Percentiles rank a stretch among this genome's conserved stretches.
phyloP scores from a whole-genome alignment of 192 early-diverging fungal genomes.

The Coemansia asiatica region DNA sequence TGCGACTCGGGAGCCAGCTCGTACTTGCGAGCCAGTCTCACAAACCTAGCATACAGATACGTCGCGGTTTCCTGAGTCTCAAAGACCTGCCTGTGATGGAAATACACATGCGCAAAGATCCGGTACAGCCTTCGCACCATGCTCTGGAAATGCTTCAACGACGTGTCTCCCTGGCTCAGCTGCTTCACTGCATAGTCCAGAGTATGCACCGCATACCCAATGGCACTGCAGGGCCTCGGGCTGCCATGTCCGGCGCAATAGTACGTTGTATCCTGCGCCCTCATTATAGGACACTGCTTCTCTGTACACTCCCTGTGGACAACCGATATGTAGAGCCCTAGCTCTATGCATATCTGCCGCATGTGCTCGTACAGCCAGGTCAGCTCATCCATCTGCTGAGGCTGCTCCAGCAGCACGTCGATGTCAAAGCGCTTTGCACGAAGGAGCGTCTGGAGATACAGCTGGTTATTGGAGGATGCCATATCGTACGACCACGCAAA shows the following conservation, averaged over 20 bases:
- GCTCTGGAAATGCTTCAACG: conserved; percentile 82
- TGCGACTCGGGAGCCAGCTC: conserved; percentile 67
- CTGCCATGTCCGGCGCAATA: conserved; percentile 87
- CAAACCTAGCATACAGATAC: conserved; percentile 70
- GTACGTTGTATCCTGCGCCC: conserved; percentile 86
- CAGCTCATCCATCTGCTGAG: conserved; percentile 59
- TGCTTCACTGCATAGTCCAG: conserved; percentile 83
- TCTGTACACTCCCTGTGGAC: conserved; percentile 76
- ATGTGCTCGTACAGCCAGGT: conserved; percentile 92
- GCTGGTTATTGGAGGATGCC: conserved; percentile 62
- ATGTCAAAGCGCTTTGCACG: conserved; percentile 65
- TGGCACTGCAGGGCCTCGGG: conserved; percentile 78
- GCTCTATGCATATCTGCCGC: conserved; percentile 83
- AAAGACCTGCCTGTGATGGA: conserved; percentile 88
- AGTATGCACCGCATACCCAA: conserved; percentile 92
- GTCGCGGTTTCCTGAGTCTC: conserved; percentile 81
- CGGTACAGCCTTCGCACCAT: conserved; percentile 92
- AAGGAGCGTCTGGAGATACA: conserved; percentile 77
- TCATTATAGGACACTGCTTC: conserved; percentile 86
- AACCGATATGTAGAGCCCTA: conserved; percentile 72
- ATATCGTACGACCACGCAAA: conserved; percentile 33
- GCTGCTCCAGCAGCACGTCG: conserved; percentile 62
- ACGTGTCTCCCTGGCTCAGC: conserved; percentile 66
- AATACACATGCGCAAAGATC: conserved; percentile 96
- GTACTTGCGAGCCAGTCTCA: conserved; percentile 63